phyloP scores from a whole-genome alignment of 495 filamentous ascomycete genomes.

The Glonium stellatum region DNA sequence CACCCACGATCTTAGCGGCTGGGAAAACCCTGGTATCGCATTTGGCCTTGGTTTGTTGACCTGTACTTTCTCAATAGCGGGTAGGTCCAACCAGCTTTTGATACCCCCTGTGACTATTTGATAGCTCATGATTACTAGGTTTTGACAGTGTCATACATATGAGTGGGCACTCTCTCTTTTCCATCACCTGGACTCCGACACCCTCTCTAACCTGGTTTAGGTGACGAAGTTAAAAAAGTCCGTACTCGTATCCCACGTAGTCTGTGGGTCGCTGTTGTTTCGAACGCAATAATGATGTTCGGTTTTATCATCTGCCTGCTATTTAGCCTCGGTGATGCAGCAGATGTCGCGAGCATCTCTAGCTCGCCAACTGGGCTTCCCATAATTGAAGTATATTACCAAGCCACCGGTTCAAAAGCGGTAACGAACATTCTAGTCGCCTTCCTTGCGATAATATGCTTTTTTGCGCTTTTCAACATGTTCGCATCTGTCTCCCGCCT shows the following conservation, averaged over 20 bases:
- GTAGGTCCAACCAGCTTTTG: neutral
- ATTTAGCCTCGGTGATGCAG: slow-evolving; percentile 10
- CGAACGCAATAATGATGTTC: slow-evolving; percentile 24
- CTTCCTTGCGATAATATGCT: slow-evolving; percentile 34
- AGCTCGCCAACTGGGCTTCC: slow-evolving; percentile 18
- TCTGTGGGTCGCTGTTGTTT: slow-evolving; percentile 23
- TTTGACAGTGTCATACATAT: slow-evolving; percentile 29
- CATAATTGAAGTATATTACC: slow-evolving; percentile 25
- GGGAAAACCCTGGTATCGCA: slow-evolving; percentile 18
- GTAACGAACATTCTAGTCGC: slow-evolving; percentile 12
- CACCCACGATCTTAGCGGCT: slow-evolving; percentile 22
- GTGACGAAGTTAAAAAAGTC: slow-evolving; percentile 25
- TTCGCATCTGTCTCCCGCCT: slow-evolving; percentile 50
- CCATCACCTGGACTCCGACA: too few relatives aligned
- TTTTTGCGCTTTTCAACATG: slow-evolving; percentile 43
- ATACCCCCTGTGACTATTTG: neutral
- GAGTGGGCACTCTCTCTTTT: neutral
- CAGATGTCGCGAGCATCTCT: slow-evolving; percentile 9
- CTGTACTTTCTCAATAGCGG: slow-evolving; percentile 19
- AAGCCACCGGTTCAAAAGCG: slow-evolving; percentile 16
- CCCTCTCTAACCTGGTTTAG: too few relatives aligned
- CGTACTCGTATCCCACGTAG: slow-evolving; percentile 22
- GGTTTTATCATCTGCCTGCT: slow-evolving; percentile 25
- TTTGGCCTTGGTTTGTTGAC: slow-evolving; percentile 23
- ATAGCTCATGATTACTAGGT: slow-evolving; percentile 3